These are phyloP conservation scores for Naganishia onofrii DNA, from an alignment of 768 basidiomycete species.

Conservation along the genomic window DNA sequence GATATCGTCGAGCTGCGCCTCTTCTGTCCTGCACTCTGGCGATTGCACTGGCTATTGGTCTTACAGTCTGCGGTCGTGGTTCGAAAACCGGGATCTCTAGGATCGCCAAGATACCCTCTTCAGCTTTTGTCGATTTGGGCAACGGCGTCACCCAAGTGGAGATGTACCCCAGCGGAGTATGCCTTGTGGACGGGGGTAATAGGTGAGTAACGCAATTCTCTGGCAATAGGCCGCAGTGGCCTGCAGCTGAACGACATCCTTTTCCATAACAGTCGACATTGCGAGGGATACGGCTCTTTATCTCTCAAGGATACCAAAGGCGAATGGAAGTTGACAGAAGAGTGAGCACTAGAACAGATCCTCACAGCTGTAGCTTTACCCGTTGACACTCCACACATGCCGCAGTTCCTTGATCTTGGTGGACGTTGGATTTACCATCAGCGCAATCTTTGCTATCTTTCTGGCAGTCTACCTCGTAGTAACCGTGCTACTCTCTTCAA, in stretches of 20 bases:
- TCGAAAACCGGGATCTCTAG: not conserved
- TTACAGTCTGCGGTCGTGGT: not conserved
- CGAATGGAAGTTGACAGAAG: not conserved
- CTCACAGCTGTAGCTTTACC: no score
- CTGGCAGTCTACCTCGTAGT: not conserved
- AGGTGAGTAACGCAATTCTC: not conserved
- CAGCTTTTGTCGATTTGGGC: not conserved
- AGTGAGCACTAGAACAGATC: not conserved
- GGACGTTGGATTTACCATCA: conserved; percentile 7
- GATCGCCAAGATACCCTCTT: not conserved
- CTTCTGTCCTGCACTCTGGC: not conserved
- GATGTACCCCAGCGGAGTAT: not conserved
- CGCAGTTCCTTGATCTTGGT: conserved; percentile 1
- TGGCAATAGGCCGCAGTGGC: not conserved
- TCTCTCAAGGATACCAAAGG: not conserved
- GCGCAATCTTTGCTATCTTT: not conserved
- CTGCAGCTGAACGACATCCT: not conserved
- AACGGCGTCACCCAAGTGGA: not conserved
- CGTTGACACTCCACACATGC: not conserved
- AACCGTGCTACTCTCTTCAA: conserved; percentile 3
- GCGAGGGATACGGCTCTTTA: not conserved
- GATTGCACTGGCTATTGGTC: not conserved
- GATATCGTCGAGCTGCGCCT: conserved; percentile 6
- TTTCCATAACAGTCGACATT: not conserved
- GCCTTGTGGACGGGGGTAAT: not conserved